Conservation (phyloP, 805 yeast species). For the Cyberlindnera misumaiensis region DNA sequence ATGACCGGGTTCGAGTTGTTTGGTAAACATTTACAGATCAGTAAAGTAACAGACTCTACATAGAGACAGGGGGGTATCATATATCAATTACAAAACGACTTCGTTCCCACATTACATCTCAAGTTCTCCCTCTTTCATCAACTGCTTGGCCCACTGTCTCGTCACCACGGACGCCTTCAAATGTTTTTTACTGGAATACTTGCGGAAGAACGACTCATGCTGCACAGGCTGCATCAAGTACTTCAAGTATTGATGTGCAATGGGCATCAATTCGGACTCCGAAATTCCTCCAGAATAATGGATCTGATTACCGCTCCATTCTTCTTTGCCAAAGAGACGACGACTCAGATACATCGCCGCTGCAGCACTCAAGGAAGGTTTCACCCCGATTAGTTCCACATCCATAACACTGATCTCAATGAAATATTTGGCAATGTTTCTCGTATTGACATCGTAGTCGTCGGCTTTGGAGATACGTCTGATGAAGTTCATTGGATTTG, state of each 20-base stretch:
- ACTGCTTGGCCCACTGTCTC: conserved; percentile 74
- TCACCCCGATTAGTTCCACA: conserved; percentile 65
- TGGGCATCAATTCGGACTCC: conserved; percentile 63
- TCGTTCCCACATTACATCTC: conserved; percentile 3
- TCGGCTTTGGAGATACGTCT: conserved; percentile 92
- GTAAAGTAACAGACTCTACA: conserved; percentile 8
- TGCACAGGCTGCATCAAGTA: conserved; percentile 74
- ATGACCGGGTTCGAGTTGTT: conserved; percentile 17
- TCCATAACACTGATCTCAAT: conserved; percentile 78
- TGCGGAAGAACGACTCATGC: conserved; percentile 89
- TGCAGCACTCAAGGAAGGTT: conserved; percentile 82
- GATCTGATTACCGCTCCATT: conserved; percentile 81
- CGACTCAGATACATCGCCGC: conserved; percentile 85
- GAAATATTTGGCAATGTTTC: conserved; percentile 85
- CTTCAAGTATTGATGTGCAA: conserved; percentile 67
- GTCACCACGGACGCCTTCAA: conserved; percentile 79
- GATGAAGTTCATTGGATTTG: conserved; percentile 89
- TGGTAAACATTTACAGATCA: conserved; percentile 17
- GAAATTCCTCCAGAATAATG: conserved; percentile 91
- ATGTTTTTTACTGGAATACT: conserved; percentile 83
- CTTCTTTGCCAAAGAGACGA: conserved; percentile 59
- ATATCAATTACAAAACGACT: background rate
- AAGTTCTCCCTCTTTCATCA: conserved; percentile 12
- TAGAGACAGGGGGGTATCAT: background rate
- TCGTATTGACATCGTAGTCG: conserved; percentile 82